Evolutionary conservation across 108 stramenopile genomes (phyloP), one percentile per base, ranked within the genome.

Genomic region (Nitzschia sp.): DNA sequence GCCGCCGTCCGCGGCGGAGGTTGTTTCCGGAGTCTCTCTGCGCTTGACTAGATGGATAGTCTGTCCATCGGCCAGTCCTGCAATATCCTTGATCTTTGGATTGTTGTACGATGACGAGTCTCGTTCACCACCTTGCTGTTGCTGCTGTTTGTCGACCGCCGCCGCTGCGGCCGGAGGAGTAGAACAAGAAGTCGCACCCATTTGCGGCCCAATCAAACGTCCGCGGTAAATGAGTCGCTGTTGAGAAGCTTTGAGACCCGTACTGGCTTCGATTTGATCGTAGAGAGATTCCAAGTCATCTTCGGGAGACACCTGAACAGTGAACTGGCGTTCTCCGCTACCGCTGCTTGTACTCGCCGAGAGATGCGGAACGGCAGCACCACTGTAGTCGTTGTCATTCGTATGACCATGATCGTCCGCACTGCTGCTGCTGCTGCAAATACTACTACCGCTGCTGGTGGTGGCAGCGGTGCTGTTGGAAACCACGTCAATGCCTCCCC

Each of bases 161-260:
- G 32, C 19, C 73, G 45, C 17, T 57, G 50, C 50, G 6, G 50
- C 50, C n/a, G 50, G n/a, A 23, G 50, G 6, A 15, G 50, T 52
- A 4, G 50, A 6, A 19, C n/a, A 22, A 30, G 6, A 13, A 41
- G 6, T 41, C 13, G 9, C 38, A 41, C 38, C 38, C 6, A 6
- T 9, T n/a, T 41, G 6, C 17, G 17, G 31, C 11, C 38, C 62
- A 54, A 95, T 85, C 36, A 95, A 72, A 61, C 90, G 65, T 17
- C 93, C 93, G 22, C 91, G 78, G 58, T 95, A 95, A 69, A 95
- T 95, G 50, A 95, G 57, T 0, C 91, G 63, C 63, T 92, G 91
- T 63, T 88, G 85, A 58, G 58, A 68, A 2, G 79, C 77, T 60
- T 76, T 74, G 62, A 95, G 73, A n/a, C 93, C 93, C 8, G 93